A percentile compares a stretch with the other conserved stretches of the same genome.
Conservation (phyloP, 2,329 filamentous ascomycete species). For the Xylaria sp. region DNA sequence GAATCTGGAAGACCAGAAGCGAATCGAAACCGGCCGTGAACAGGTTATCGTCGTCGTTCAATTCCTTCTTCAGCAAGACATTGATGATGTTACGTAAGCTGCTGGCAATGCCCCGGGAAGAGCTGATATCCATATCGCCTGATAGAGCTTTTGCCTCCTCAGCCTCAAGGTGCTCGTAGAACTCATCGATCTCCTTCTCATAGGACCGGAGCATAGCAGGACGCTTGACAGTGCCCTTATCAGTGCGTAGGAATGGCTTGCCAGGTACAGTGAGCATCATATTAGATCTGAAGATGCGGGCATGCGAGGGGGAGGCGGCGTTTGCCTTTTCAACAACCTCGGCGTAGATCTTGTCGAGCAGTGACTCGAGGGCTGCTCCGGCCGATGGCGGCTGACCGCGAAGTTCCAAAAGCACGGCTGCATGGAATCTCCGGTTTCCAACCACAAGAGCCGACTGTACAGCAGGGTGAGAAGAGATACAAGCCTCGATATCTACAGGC, state of each 20-base stretch:
- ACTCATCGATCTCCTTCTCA: slow-evolving; percentile 43
- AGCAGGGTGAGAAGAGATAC: slow-evolving; percentile 36
- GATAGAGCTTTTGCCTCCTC: slow-evolving; percentile 40
- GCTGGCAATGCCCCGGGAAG: slow-evolving; percentile 34
- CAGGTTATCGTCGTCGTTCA: slow-evolving; percentile 42
- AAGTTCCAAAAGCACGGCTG: slow-evolving; percentile 39
- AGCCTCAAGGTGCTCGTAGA: slow-evolving; percentile 41
- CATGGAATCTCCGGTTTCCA: slow-evolving; percentile 40
- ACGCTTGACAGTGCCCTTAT: slow-evolving; percentile 46
- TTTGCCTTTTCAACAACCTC: slow-evolving; percentile 42
- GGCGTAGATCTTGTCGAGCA: slow-evolving; percentile 40
- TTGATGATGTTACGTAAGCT: slow-evolving; percentile 36
- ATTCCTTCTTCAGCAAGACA: slow-evolving; percentile 35
- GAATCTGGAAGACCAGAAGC: slow-evolving; percentile 50
- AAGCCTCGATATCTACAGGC: slow-evolving; percentile 41
- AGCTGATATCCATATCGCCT: slow-evolving; percentile 37
- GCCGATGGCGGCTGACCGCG: slow-evolving; percentile 27
- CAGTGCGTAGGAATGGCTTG: slow-evolving; percentile 45
- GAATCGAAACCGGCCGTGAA: slow-evolving; percentile 51
- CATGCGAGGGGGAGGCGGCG: slow-evolving; percentile 37
- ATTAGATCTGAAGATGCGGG: slow-evolving; percentile 40
- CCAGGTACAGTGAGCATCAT: slow-evolving; percentile 41
- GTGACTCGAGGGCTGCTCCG: slow-evolving; percentile 30
- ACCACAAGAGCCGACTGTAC: slow-evolving; percentile 42
- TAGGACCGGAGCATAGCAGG: slow-evolving; percentile 40